Evolutionary conservation across 164 flowering plant genomes (phyloP), one percentile per base, ranked within the genome.

Genomic region (Liriodendron chinense): DNA sequence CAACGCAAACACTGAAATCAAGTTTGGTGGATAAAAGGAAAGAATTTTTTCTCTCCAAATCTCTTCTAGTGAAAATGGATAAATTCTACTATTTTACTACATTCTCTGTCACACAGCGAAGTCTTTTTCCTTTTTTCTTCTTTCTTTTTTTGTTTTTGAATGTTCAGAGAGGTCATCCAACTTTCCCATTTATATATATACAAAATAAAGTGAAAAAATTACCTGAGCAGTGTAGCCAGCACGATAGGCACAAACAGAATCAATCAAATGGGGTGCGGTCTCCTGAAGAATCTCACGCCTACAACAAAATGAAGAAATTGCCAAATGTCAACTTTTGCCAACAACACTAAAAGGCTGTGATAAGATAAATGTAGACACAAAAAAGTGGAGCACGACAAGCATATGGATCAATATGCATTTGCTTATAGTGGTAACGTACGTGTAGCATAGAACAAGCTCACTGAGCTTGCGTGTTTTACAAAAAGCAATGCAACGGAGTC

Each of bases 381-480:
- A 66, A 20, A 14, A 14, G 16, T 24, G 47, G 68, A 56, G 47
- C 16, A 34, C 64, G 59, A 72, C 18, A 72, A 72, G 61, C 14
- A 21, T 5, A 49, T 22, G 9, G 7, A 28, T 50, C 1, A 26
- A n/a, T 9, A 71, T 56, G 65, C 59, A 9, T 2, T 69, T 69
- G 23, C 18, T 18, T 43, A 69, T 69, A 47, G 8, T 47, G 1
- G 71, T 69, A 56, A 86, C 96, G 65, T 92, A 96, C 99, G 98
- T 89, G 77, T 92, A 87, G 83, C 81, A 82, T 13, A 96, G 82
- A 70, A 96, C 98, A 83, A 96, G 90, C 82, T 96, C 99, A 84
- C 93, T 90, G 57, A 96, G 96, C 82, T 93, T 96, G 70, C 99
- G 99, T 13, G 97, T 84, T 85, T 87, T 91, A 76, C 99, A 96